Evolutionary conservation across 495 filamentous ascomycete species (phyloP).

Genomic region (Penicillium bovifimosum): DNA sequence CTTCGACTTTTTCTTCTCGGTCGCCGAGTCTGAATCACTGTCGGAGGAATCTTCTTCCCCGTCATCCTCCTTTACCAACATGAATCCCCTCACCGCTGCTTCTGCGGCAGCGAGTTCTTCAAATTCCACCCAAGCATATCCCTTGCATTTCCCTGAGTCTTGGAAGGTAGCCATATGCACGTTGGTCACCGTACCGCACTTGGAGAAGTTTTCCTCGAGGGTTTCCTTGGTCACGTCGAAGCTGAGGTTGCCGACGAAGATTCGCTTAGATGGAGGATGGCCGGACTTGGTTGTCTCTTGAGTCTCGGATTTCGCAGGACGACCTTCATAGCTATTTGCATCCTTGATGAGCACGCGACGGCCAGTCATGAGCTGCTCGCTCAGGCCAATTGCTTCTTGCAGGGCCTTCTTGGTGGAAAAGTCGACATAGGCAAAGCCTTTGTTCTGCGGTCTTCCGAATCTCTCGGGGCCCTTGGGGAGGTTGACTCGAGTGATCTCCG

Average conservation of each 20-base stretch:
- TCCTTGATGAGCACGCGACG: slow-evolving; percentile 89
- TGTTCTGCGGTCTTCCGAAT: slow-evolving; percentile 57
- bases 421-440: slow-evolving; percentile 94
- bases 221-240: slow-evolving; percentile 82
- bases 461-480: slow-evolving; percentile 55
- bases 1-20: slow-evolving; percentile 28
- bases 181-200: slow-evolving; percentile 73
- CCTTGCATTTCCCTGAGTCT: slow-evolving; percentile 95
- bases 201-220: slow-evolving; percentile 69
- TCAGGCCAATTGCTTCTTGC: slow-evolving; percentile 66
- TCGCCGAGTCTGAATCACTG: slow-evolving; percentile 34
- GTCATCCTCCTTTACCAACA: slow-evolving; percentile 58
- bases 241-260: slow-evolving; percentile 89
- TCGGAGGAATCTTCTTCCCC: slow-evolving; percentile 45
- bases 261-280: slow-evolving; percentile 63
- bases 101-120: slow-evolving; percentile 66
- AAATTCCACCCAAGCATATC: slow-evolving; percentile 92
- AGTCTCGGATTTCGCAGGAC: slow-evolving; percentile 56
- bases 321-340: slow-evolving; percentile 75
- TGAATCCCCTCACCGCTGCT: slow-evolving; percentile 76
- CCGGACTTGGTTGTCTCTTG: slow-evolving; percentile 36
- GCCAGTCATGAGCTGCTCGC: slow-evolving; percentile 68
- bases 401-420: slow-evolving; percentile 65
- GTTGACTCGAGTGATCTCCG: slow-evolving; percentile 74
- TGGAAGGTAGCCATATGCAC: slow-evolving; percentile 91